These are phyloP conservation scores for Dactylellina cionopaga DNA, from an alignment of 2,329 filamentous ascomycete species.

Conservation along the genomic window DNA sequence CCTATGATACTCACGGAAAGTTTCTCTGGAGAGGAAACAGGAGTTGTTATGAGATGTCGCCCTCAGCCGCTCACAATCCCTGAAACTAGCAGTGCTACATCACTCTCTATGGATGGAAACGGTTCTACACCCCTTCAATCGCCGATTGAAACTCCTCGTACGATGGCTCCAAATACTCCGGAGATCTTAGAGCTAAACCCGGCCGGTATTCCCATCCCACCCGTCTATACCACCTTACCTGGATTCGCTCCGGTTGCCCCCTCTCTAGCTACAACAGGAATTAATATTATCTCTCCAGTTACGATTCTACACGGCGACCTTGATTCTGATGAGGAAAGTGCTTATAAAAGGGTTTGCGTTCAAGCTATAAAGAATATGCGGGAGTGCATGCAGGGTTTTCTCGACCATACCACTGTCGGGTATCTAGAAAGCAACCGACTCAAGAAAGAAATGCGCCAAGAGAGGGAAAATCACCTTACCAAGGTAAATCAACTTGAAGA, in stretches of 20 bases:
- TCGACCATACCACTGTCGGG: conserved; percentile 5
- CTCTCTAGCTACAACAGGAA: neutral
- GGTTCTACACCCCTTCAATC: neutral
- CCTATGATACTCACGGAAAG: neutral
- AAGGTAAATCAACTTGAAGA: neutral
- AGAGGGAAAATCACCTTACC: neutral
- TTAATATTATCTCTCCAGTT: no score
- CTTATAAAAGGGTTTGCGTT: neutral
- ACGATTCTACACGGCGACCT: neutral
- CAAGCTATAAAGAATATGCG: neutral
- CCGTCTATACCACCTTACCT: neutral
- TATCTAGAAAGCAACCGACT: neutral
- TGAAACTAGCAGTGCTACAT: neutral
- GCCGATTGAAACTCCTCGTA: neutral
- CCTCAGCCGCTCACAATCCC: no score
- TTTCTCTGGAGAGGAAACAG: no score
- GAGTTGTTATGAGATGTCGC: no score
- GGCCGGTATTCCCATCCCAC: neutral
- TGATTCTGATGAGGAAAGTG: neutral
- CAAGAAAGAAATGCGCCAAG: neutral
- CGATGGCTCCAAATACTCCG: conserved; percentile 4
- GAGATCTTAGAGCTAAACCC: conserved; percentile 12
- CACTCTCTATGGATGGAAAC: neutral
- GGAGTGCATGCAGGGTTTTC: neutral
- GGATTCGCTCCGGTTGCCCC: neutral